These are phyloP conservation scores for Cyberlindnera veronae DNA, from an alignment of 805 yeast genomes.

Conservation along the genomic window DNA sequence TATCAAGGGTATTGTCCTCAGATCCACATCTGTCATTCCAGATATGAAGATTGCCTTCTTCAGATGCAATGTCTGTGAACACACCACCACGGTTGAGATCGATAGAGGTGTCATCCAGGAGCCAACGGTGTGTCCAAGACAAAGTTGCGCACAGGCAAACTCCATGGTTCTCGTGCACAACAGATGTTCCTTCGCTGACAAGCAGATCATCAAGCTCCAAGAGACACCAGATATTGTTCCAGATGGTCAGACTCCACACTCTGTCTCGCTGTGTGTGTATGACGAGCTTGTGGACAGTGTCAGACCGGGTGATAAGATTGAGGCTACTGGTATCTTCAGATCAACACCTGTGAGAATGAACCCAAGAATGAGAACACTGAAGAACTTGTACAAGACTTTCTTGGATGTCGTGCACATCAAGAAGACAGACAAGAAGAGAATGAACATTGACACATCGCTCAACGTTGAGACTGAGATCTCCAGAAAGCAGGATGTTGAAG, in stretches of 20 bases:
- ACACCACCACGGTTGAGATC: slow-evolving; percentile 85
- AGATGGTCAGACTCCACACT: slow-evolving; percentile 98
- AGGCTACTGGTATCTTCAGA: slow-evolving; percentile 92
- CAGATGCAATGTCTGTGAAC: slow-evolving; percentile 92
- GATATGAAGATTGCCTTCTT: slow-evolving; percentile 98
- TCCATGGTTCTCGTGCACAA: slow-evolving; percentile 92
- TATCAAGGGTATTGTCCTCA: slow-evolving; percentile 83
- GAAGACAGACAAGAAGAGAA: slow-evolving; percentile 75
- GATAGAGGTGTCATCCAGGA: slow-evolving; percentile 94
- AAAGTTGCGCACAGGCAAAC: slow-evolving; percentile 73
- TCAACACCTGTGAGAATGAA: slow-evolving; percentile 89
- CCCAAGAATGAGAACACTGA: slow-evolving; percentile 77
- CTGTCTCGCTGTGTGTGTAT: slow-evolving; percentile 88
- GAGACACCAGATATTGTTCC: slow-evolving; percentile 97
- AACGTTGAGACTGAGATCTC: slow-evolving; percentile 41
- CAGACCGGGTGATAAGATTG: slow-evolving; percentile 95
- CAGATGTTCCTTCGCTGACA: slow-evolving; percentile 89
- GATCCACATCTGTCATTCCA: slow-evolving; percentile 90
- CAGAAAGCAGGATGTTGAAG: slow-evolving; percentile 72
- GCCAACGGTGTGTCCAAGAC: slow-evolving; percentile 91
- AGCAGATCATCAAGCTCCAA: slow-evolving; percentile 89
- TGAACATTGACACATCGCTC: slow-evolving; percentile 79
- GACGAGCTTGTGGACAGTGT: slow-evolving; percentile 94
- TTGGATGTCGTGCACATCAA: slow-evolving; percentile 91
- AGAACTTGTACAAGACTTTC: slow-evolving; percentile 85